Conservation (phyloP, 805 yeast genomes). For the Groenewaldozyma tartarivorans region DNA sequence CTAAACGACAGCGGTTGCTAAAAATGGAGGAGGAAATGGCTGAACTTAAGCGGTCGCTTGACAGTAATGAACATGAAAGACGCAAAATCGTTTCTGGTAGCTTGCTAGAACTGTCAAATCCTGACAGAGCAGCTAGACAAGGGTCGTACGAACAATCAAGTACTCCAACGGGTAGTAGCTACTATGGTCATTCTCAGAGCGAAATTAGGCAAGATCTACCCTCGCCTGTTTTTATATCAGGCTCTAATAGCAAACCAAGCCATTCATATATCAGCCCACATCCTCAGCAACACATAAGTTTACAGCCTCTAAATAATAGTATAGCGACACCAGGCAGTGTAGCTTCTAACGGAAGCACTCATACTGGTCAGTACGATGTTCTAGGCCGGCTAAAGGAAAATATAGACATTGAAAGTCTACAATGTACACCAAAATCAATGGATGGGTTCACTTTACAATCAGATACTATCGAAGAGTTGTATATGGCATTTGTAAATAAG, state of each 20-base stretch:
- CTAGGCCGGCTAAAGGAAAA: neutral
- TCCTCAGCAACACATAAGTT: too few species aligned
- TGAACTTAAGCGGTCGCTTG: slow-evolving; percentile 51
- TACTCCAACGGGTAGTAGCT: too few species aligned
- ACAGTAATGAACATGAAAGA: slow-evolving; percentile 8
- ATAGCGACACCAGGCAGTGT: neutral
- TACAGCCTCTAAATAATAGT: too few species aligned
- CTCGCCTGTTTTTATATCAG: slow-evolving; percentile 4
- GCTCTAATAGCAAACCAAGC: neutral
- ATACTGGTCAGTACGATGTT: neutral
- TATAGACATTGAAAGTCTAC: slow-evolving; percentile 5
- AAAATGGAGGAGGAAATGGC: slow-evolving; percentile 64
- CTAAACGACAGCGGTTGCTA: slow-evolving; percentile 50
- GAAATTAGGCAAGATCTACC: slow-evolving; percentile 4
- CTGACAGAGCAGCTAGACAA: too few species aligned
- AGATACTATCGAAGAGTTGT: slow-evolving; percentile 53
- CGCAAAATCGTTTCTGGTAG: slow-evolving; percentile 10
- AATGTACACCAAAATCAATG: slow-evolving; percentile 46
- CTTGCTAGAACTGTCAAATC: slow-evolving; percentile 10
- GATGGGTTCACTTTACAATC: slow-evolving; percentile 59
- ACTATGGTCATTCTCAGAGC: too few species aligned
- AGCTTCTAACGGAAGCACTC: neutral
- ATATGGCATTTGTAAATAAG: slow-evolving; percentile 56
- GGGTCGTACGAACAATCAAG: too few species aligned
- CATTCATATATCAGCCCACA: too few species aligned